Evolutionary conservation across 2,329 filamentous ascomycete genomes (phyloP).

Genomic region (Grosmannia clavigera): DNA sequence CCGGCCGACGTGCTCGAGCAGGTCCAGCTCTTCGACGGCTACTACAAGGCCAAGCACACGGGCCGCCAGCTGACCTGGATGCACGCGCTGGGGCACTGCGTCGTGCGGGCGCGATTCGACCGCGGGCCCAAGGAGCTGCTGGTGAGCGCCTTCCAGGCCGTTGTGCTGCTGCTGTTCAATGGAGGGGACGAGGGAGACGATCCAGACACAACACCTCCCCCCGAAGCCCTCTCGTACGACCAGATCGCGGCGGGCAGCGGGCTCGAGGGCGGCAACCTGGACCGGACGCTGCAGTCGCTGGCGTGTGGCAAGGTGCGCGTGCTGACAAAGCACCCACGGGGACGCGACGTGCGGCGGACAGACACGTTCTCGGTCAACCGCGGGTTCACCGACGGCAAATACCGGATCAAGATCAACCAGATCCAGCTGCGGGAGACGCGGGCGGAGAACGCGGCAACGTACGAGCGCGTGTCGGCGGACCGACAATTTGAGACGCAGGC

Average conservation of each 20-base stretch:
- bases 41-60: constrained; percentile 83
- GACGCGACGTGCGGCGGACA: constrained; percentile 61
- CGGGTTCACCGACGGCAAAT: constrained; percentile 66
- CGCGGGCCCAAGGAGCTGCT: constrained; percentile 77
- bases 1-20: constrained; percentile 65
- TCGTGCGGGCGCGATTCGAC: constrained; percentile 68
- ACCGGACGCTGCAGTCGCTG: constrained; percentile 85
- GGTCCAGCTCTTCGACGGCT: constrained; percentile 67
- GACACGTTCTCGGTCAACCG: constrained; percentile 81
- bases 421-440: constrained; percentile 94
- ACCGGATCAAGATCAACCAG: constrained; percentile 95
- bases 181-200: constrained; percentile 27
- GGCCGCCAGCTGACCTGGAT: constrained; percentile 85
- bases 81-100: constrained; percentile 81
- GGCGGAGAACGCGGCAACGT: constrained; percentile 87
- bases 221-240: constrained; percentile 57
- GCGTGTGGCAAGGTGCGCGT: constrained; percentile 84
- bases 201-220: constrained; percentile 12
- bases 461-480: constrained; percentile 79
- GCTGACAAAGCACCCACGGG: constrained; percentile 72
- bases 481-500: constrained; percentile 94
- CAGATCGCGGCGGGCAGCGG: constrained; percentile 65
- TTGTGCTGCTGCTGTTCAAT: constrained; percentile 87
- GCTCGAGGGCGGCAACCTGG: constrained; percentile 64
- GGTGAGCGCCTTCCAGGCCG: constrained; percentile 83